Evolutionary conservation across 2,329 filamentous ascomycete species (phyloP), one percentile per base, ranked within the genome.

Genomic region (Ilyonectria sp.): DNA sequence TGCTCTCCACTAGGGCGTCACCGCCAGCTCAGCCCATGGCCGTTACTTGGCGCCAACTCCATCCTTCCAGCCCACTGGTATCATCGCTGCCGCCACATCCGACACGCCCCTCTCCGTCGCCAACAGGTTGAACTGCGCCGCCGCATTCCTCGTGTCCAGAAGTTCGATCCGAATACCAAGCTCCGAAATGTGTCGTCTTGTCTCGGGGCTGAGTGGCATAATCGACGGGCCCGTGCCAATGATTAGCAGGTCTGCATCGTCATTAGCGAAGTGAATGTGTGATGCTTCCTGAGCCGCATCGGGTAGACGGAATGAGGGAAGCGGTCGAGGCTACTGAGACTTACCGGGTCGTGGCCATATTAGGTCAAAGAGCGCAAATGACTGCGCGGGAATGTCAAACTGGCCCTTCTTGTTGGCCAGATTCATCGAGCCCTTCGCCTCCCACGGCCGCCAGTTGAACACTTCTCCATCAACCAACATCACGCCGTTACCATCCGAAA

Each of bases 61-160:
- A 65, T 93, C 92, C 74, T 86, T 89, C 93, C 94, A 97, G 2
- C 94, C 94, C 60, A 96, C 87, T 0, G 95, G 95, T 80, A 98
- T 89, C 81, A 99, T 79, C 10, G 94, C 95, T 2, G 94, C 95
- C 31, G 94, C 95, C 69, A 98, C 91, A 75, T 95, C 92, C 21
- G 90, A 87, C 6, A 96, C 90, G 1, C 96, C 95, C 58, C 96
- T 86, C 83, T 99, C 96, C 19, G 94, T 98, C n/a, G 94, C 95
- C 61, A 99, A 83, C 76, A 99, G 79, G 78, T 99, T 99, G 81
- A 96, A 99, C 79, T 98, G 94, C 37, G 95, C 92, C 1, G 95
- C 94, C 9, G 96, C 96, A 81, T 98, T 98, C 70, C 94, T 87
- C 35, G 96, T 98, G 82, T 98, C 96, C 77, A 95, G 88, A 4